phyloP scores from a whole-genome alignment of 2,329 filamentous ascomycete species.

The Apiospora koreana region DNA sequence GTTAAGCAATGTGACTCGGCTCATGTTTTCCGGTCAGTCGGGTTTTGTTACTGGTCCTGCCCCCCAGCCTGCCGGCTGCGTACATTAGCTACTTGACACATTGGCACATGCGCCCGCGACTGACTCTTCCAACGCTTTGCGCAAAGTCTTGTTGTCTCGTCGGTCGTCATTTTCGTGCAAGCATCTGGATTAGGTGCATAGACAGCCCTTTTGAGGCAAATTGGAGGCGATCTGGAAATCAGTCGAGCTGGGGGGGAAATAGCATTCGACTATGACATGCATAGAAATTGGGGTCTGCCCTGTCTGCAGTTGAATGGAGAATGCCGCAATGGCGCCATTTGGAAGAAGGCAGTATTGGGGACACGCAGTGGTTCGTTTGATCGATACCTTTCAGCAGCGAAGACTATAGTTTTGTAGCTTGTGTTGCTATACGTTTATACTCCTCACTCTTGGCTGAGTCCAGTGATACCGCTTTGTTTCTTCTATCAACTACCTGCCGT shows the following conservation, averaged over 20 bases:
- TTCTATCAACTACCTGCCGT: neutral
- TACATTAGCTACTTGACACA: neutral
- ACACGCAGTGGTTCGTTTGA: too few species aligned
- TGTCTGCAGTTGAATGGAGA: neutral
- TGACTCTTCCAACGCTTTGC: neutral
- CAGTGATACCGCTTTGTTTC: too few species aligned
- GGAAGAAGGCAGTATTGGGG: too few species aligned
- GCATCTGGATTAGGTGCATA: neutral
- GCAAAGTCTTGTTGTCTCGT: neutral
- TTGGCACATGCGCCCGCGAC: neutral
- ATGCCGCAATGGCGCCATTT: too few species aligned
- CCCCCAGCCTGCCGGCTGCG: too few species aligned
- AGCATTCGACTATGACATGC: neutral
- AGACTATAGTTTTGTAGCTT: too few species aligned
- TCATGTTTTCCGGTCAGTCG: conserved; percentile 3
- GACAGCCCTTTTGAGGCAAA: neutral
- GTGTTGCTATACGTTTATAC: too few species aligned
- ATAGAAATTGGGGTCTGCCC: neutral
- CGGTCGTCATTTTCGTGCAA: neutral
- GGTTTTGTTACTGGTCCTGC: neutral
- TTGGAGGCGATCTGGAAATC: neutral
- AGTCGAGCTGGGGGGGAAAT: neutral
- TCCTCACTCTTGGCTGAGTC: neutral
- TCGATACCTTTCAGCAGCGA: too few species aligned
- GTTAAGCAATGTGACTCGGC: conserved; percentile 7